Conservation (phyloP, 345 rosid species). For the Syzygium grande region DNA sequence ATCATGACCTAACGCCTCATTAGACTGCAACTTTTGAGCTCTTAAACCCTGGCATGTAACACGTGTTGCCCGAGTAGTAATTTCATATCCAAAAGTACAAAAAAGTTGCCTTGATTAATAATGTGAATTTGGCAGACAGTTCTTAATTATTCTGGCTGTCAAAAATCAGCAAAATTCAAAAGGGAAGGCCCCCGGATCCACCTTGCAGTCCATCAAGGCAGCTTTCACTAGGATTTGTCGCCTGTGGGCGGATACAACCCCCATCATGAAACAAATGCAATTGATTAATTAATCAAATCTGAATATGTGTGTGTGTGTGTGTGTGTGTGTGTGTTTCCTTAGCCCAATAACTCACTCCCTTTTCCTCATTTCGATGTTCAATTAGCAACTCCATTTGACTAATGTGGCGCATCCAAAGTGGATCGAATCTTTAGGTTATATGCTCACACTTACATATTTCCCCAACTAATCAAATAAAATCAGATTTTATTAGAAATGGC, state of each 20-base stretch:
- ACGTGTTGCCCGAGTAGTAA: background rate
- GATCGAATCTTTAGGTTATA: slow-evolving; percentile 17
- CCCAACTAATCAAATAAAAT: background rate
- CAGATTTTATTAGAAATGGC: background rate
- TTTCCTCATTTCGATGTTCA: slow-evolving; percentile 5
- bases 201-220: slow-evolving; percentile 7
- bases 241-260: background rate
- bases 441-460: slow-evolving; percentile 22
- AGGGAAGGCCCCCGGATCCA: slow-evolving; percentile 14
- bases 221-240: background rate
- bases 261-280: background rate
- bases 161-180: background rate
- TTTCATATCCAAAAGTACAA: background rate
- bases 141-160: background rate
- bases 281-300: background rate
- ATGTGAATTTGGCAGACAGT: background rate
- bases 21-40: background rate
- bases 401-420: slow-evolving; percentile 21
- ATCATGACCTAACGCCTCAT: background rate
- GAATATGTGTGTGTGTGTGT: background rate
- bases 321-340: background rate
- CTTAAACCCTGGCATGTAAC: background rate
- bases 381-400: slow-evolving; percentile 62
- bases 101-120: background rate
- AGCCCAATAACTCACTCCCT: background rate